Conservation (phyloP, 2,329 filamentous ascomycete genomes). For the Fusarium floridanum region DNA sequence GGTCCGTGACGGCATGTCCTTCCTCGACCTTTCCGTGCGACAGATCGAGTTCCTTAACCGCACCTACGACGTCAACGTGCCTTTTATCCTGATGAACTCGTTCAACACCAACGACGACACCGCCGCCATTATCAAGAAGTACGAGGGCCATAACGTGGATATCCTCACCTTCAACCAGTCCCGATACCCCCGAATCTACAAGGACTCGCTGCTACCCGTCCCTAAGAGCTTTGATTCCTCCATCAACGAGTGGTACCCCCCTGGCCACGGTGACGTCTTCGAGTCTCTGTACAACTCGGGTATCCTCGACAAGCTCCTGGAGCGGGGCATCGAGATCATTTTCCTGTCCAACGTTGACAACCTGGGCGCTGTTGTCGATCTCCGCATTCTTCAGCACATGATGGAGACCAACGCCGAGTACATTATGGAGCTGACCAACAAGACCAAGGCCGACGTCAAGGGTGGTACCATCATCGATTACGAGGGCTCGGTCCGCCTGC, state of each 20-base stretch:
- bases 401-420: constrained; percentile 97
- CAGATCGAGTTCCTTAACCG: constrained; percentile 99
- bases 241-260: constrained; percentile 98
- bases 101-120: constrained; percentile 99
- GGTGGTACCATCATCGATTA: constrained; percentile 99
- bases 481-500: constrained; percentile 94
- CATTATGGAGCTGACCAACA: constrained; percentile 99
- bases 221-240: constrained; percentile 89
- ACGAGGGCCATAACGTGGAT: constrained; percentile 99
- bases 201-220: constrained; percentile 96
- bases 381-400: constrained; percentile 99
- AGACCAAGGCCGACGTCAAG: constrained; percentile 99
- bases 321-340: constrained; percentile 95
- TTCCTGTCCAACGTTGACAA: constrained; percentile 99
- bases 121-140: constrained; percentile 99
- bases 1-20: constrained; percentile 99
- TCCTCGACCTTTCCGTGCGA: constrained; percentile 97
- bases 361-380: constrained; percentile 95
- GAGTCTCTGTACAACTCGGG: constrained; percentile 99
- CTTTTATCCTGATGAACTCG: constrained; percentile 99
- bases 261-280: constrained; percentile 99
- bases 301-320: constrained; percentile 94
- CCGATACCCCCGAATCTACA: constrained; percentile 95
- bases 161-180: constrained; percentile 99
- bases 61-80: constrained; percentile 96